Evolutionary conservation across 352 stramenopile species (phyloP).

Genomic region (Pythium folliculosum): DNA sequence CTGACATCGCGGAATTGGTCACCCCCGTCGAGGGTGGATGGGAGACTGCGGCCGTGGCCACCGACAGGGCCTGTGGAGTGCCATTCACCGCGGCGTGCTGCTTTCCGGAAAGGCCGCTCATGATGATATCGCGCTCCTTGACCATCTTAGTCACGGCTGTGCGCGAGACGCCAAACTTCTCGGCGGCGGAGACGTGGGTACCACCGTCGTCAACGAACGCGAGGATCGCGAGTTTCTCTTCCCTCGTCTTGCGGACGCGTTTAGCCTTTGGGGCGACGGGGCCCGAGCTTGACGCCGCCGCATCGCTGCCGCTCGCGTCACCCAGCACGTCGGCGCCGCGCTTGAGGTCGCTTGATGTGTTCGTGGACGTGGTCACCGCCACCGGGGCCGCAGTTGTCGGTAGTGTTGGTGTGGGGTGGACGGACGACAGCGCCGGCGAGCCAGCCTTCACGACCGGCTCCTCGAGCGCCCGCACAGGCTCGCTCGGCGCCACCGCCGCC

Average conservation of each 20-base stretch:
- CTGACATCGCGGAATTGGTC: too few species aligned
- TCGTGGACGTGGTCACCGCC: not conserved
- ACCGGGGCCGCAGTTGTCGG: not conserved
- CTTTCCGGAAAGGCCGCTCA: slow-evolving; percentile 25
- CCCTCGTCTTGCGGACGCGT: slow-evolving; percentile 79
- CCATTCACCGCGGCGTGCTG: slow-evolving; percentile 15
- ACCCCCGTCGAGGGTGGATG: not conserved
- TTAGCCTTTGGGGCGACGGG: slow-evolving; percentile 36
- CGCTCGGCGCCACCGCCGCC: not conserved
- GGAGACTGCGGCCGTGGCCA: not conserved
- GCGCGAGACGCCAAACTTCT: slow-evolving; percentile 81
- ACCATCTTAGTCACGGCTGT: slow-evolving; percentile 88
- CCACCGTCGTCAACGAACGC: slow-evolving; percentile 78
- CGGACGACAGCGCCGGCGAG: too few species aligned
- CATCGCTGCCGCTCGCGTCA: slow-evolving; percentile 5
- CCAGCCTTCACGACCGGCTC: not conserved
- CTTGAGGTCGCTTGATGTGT: slow-evolving; percentile 16
- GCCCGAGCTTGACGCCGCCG: not conserved
- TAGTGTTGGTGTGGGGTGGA: not conserved
- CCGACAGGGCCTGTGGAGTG: not conserved
- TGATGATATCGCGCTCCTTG: slow-evolving; percentile 77
- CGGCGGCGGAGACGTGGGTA: slow-evolving; percentile 70
- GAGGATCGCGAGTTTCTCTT: slow-evolving; percentile 85
- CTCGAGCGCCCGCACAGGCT: not conserved
- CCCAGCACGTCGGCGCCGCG: slow-evolving; percentile 4